Evolutionary conservation across 148 eudicot genomes (phyloP), one percentile per base, ranked within the genome.

Genomic region (Vaccinium myrtillus): DNA sequence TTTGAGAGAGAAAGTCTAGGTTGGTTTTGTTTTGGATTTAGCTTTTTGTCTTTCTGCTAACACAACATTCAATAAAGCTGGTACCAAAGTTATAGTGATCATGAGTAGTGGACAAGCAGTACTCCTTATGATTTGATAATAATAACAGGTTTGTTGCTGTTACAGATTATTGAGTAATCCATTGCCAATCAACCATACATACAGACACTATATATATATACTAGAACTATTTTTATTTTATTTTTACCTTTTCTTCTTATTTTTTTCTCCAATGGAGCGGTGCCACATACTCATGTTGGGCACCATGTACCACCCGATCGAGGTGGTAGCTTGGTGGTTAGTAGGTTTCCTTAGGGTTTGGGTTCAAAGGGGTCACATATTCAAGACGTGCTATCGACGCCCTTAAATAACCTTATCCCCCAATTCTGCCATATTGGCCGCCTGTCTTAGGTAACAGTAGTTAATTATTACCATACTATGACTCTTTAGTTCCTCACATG

Each of bases 31-130:
- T 67, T 67, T 67, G 32, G 36, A 67, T 61, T 61, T 8, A 21
- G 69, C 25, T 80, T 86, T 83, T 86, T 77, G 82, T 86, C 83
- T 71, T 83, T 67, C 65, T 79, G 76, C 83, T 56, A 50, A 83
- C 85, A 82, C 82, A 59, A 49, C 71, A 83, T 67, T 70, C 88
- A 69, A 79, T 59, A 86, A 83, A 82, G 85, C 79, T 77, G 79
- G 77, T 83, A 2, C 82, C 43, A 54, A 71, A 81, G 39, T 19
- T 10, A 39, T 0, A 61, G 67, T 7, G 43, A 84, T 84, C 53
- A 70, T 43, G 19, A 61, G 32, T n/a, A 71, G 71, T n/a, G 71
- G 71, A 9, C 71, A n/a, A 65, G 32, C 36, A 23, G 71, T 14
- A 7, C 15, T 39, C 50, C 53, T 59, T 69, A 84, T 84, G 69